A percentile compares a stretch with the other conserved stretches of the same genome.
Conservation (phyloP, 1,284 basidiomycete species). For the Moesziomyces parantarcticus region DNA sequence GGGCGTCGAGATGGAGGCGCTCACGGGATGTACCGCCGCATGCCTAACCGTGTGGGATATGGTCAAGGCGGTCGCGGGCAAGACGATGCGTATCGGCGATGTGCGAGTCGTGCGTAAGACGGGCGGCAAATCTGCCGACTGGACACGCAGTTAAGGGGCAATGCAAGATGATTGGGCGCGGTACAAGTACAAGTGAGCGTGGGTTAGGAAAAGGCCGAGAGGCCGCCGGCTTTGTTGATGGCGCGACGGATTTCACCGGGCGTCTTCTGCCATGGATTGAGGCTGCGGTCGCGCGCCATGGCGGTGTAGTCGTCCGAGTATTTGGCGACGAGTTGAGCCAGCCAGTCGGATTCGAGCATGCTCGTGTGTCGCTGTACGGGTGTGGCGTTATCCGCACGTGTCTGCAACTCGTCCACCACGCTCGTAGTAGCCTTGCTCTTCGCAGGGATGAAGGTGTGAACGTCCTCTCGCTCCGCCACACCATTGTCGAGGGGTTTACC, state of each 20-base stretch:
- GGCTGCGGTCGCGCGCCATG: conserved; percentile 82
- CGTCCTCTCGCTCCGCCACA: conserved; percentile 23
- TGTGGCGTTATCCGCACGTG: conserved; percentile 17
- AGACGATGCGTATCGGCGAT: conserved; percentile 76
- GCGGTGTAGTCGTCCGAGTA: conserved; percentile 79
- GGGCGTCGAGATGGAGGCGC: conserved; percentile 94
- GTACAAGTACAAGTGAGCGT: conserved; percentile 3
- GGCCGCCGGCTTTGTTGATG: conserved; percentile 53
- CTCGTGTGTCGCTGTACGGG: conserved; percentile 77
- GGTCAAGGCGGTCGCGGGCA: conserved; percentile 86
- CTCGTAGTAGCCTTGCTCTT: neutral
- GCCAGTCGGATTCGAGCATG: conserved; percentile 76
- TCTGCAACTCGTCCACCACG: conserved; percentile 15
- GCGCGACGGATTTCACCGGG: conserved; percentile 78
- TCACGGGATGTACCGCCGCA: conserved; percentile 82
- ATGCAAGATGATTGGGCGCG: neutral
- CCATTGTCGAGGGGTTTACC: conserved; percentile 53
- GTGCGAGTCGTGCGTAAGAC: conserved; percentile 77
- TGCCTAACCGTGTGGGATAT: conserved; percentile 90
- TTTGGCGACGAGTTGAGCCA: conserved; percentile 76
- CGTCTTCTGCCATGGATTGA: conserved; percentile 88
- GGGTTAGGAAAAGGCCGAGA: conserved; percentile 26
- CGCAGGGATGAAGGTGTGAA: conserved; percentile 26
- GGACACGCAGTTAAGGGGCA: conserved; percentile 29
- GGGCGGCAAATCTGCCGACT: conserved; percentile 78